These are phyloP conservation scores for Penicillium digitatum DNA, from an alignment of 2,329 filamentous ascomycete genomes.

Conservation along the genomic window DNA sequence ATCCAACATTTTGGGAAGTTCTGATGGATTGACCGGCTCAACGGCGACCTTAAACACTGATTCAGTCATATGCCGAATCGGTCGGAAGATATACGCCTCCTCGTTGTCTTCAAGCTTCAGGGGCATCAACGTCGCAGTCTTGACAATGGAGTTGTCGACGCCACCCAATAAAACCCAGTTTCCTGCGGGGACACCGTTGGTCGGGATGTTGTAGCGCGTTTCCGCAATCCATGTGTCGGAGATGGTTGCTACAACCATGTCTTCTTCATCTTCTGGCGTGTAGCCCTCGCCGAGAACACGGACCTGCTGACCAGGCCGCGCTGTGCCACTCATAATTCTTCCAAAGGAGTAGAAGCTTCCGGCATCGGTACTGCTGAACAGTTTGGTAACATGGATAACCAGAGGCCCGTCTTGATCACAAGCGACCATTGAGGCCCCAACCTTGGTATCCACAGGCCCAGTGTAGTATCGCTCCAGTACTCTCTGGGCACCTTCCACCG, in stretches of 20 bases:
- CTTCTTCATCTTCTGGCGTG: constrained; percentile 94
- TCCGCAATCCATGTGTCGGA: constrained; percentile 85
- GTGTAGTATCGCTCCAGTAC: constrained; percentile 87
- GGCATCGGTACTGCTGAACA: constrained; percentile 88
- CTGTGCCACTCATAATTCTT: constrained; percentile 87
- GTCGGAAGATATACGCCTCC: constrained; percentile 91
- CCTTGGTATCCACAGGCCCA: constrained; percentile 76
- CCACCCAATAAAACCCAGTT: constrained; percentile 90
- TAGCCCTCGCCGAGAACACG: constrained; percentile 93
- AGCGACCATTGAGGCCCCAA: constrained; percentile 71
- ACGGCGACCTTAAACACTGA: constrained; percentile 97
- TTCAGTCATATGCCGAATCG: constrained; percentile 90
- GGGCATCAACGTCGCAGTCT: constrained; percentile 86
- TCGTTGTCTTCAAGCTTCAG: constrained; percentile 78
- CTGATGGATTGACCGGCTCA: constrained; percentile 95
- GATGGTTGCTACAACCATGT: constrained; percentile 85
- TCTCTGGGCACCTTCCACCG: constrained; percentile 69
- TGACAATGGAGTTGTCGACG: constrained; percentile 96
- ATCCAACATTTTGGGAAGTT: constrained; percentile 97
- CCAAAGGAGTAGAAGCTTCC: constrained; percentile 86
- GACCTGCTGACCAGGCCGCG: constrained; percentile 73
- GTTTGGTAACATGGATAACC: constrained; percentile 86
- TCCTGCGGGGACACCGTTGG: constrained; percentile 86
- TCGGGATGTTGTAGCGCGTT: constrained; percentile 86
- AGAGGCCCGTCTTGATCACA: constrained; percentile 89